Evolutionary conservation across 2,329 filamentous ascomycete species (phyloP).

Genomic region (Aspergillus arachidicola): DNA sequence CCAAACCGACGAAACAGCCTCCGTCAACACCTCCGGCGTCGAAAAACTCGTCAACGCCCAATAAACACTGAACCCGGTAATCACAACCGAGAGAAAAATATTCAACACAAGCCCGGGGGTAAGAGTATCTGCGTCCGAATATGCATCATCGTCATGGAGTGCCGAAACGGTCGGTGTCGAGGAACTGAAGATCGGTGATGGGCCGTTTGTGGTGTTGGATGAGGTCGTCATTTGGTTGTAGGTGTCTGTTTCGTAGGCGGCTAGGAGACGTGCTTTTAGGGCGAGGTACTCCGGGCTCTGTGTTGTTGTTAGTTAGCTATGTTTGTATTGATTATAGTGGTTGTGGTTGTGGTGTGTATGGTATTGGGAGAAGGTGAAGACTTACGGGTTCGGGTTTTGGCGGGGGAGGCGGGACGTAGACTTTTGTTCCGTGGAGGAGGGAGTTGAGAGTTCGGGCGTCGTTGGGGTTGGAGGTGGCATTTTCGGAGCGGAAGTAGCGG

Average conservation of each 20-base stretch:
- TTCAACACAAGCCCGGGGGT: conserved; percentile 73
- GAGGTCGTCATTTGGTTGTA: conserved; percentile 76
- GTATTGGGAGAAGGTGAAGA: conserved; percentile 15
- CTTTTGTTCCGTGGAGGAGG: conserved; percentile 69
- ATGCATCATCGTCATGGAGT: conserved; percentile 43
- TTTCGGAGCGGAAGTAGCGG: conserved; percentile 28
- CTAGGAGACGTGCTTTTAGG: conserved; percentile 81
- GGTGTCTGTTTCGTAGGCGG: conserved; percentile 76
- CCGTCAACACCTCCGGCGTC: conserved; percentile 34
- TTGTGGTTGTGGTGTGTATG: background rate
- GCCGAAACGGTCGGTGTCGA: conserved; percentile 59
- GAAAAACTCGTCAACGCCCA: conserved; percentile 44
- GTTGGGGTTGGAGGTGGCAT: background rate
- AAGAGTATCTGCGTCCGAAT: conserved; percentile 46
- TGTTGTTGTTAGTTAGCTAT: background rate
- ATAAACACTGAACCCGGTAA: conserved; percentile 56
- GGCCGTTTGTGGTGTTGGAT: conserved; percentile 55
- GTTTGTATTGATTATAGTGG: too few relatives aligned
- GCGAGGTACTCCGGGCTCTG: conserved; percentile 77
- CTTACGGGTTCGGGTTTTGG: conserved; percentile 76
- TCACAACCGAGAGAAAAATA: conserved; percentile 81
- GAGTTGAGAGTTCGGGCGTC: conserved; percentile 59
- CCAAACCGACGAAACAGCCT: conserved; percentile 19
- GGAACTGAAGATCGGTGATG: conserved; percentile 53
- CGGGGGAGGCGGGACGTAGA: conserved; percentile 79